Evolutionary conservation across 208 protist species (phyloP), one percentile per base, ranked within the genome.

Genomic region (Crithidia expoeki): DNA sequence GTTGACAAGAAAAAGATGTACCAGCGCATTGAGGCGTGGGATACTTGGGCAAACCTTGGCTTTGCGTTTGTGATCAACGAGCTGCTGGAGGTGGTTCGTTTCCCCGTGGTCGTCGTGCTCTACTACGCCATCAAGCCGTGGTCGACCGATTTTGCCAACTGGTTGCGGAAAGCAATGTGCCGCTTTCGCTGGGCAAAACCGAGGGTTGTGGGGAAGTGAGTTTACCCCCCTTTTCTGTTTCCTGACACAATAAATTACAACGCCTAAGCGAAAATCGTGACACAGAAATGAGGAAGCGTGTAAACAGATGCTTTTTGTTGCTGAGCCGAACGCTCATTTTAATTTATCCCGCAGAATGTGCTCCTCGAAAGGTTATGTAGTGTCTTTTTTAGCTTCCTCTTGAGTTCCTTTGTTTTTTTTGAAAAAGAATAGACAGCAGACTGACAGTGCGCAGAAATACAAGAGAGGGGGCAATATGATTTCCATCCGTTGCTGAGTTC

Each of bases 1-100:
- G 74, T 86, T 19, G 78, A 89, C 38, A 68, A 57, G 46, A 61
- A 79, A 21, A 65, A 64, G 77, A 80, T 86, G 61, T 74, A 85
- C 62, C 65, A 1, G 11, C 69, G 75, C 44, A 75, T 90, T 32
- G 75, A 78, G 63, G 74, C 84, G 42, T 90, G 84, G 84, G 74
- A 78, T 14, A 75, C 66, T 12, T 90, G 83, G 56, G 66, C 77
- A 21, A 73, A 90, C 69, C 53, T 90, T 44, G 84, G 81, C 33
- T 85, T 86, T 69, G 84, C 84, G 17, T 75, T 90, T 56, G 74
- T 83, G 6, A 76, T 90, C 58, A 86, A 83, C 71, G 81, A 90
- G 58, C 68, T 83, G 60, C 53, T 84, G 4, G 84, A 87, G 67
- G 47, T 87, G 19, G 63, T 83, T 21, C 79, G 81, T 32, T 72